phyloP scores from a whole-genome alignment of 2,329 filamentous ascomycete species.

The Fusarium sp. region DNA sequence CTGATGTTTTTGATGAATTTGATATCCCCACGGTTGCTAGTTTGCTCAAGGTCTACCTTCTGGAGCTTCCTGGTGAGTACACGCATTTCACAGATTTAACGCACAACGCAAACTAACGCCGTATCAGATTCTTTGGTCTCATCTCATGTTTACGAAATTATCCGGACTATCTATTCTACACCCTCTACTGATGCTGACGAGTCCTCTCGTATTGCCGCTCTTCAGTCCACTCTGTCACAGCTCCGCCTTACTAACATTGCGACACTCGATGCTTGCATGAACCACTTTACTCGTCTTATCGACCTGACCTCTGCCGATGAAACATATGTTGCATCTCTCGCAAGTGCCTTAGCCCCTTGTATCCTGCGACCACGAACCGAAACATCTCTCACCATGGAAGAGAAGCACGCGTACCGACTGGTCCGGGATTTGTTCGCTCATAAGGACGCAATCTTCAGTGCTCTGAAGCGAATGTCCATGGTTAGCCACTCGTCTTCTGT shows the following conservation, averaged over 20 bases:
- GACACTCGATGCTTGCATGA: constrained; percentile 97
- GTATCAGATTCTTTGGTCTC: constrained; percentile 91
- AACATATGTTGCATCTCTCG: constrained; percentile 79
- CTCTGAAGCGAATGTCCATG: constrained; percentile 89
- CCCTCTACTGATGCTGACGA: constrained; percentile 81
- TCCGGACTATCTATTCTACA: constrained; percentile 94
- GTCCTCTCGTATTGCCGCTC: constrained; percentile 83
- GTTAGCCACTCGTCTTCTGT: constrained; percentile 72
- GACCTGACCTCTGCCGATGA: constrained; percentile 97
- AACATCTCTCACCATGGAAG: constrained; percentile 92
- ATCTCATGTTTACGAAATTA: constrained; percentile 97
- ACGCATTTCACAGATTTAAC: neutral
- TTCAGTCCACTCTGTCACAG: constrained; percentile 95
- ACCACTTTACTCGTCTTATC: constrained; percentile 96
- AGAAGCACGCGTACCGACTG: constrained; percentile 90
- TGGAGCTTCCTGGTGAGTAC: constrained; percentile 87
- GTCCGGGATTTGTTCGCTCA: constrained; percentile 92
- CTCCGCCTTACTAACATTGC: constrained; percentile 97
- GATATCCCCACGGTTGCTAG: constrained; percentile 95
- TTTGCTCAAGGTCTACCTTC: constrained; percentile 90
- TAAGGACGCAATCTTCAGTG: constrained; percentile 95
- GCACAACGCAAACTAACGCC: constrained; percentile 40
- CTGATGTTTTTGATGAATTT: constrained; percentile 84
- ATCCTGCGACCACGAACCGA: constrained; percentile 88
- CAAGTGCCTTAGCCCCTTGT: constrained; percentile 81